Evolutionary conservation across 495 filamentous ascomycete species (phyloP).

Genomic region (Hypoxylon trugodes): DNA sequence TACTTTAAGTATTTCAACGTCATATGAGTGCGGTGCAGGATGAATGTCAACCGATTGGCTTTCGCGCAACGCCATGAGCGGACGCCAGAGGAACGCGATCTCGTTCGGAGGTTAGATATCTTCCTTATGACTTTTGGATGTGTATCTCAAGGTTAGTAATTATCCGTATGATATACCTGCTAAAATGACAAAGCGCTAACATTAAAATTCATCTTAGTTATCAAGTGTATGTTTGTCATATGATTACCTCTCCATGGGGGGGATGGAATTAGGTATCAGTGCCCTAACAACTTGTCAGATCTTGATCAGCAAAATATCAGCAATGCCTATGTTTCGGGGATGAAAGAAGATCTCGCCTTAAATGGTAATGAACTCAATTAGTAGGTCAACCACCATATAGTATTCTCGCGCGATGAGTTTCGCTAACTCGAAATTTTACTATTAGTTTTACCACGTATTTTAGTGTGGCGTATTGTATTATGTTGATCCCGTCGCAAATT

Average conservation of each 20-base stretch:
- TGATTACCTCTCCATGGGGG: too few species aligned
- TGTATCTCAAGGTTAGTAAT: constrained; percentile 47
- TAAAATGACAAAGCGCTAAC: neutral
- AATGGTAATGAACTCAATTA: constrained; percentile 53
- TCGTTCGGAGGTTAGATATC: constrained; percentile 50
- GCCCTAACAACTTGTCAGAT: constrained; percentile 33
- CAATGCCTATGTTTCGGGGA: constrained; percentile 54
- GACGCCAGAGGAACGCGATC: constrained; percentile 46
- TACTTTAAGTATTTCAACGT: neutral
- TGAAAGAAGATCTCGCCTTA: constrained; percentile 54
- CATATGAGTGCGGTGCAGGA: neutral
- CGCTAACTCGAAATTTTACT: neutral
- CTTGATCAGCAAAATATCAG: constrained; percentile 55
- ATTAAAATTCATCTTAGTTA: constrained; percentile 33
- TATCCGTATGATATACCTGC: neutral
- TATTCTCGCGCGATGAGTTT: neutral
- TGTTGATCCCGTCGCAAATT: constrained; percentile 60
- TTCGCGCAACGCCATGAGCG: constrained; percentile 38
- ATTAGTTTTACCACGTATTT: constrained; percentile 62
- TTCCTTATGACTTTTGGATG: constrained; percentile 56
- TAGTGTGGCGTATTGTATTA: constrained; percentile 55
- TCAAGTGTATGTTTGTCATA: constrained; percentile 41
- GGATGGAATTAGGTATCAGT: neutral
- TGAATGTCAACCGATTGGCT: constrained; percentile 21
- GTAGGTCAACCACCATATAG: constrained; percentile 13